phyloP scores from a whole-genome alignment of 2,329 filamentous ascomycete species.

The Xylariaceae sp. region DNA sequence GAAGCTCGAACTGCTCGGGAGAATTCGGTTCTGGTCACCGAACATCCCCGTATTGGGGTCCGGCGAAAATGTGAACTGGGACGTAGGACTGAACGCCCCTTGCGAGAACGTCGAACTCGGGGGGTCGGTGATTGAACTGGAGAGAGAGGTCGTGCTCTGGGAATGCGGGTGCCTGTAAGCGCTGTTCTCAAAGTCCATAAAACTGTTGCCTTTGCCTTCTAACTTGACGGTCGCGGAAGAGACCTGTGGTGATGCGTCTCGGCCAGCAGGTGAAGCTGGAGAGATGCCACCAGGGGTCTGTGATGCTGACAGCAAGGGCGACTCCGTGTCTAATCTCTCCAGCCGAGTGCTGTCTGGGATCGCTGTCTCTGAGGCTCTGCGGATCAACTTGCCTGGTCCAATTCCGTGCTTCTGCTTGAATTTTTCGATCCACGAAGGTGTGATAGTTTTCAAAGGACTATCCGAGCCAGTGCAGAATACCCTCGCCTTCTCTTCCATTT shows the following conservation, averaged over 20 bases:
- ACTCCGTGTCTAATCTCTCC: slow-evolving; percentile 48
- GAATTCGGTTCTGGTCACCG: slow-evolving; percentile 31
- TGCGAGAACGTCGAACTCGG: slow-evolving; percentile 65
- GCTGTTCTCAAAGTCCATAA: slow-evolving; percentile 52
- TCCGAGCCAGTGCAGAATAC: slow-evolving; percentile 76
- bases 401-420: slow-evolving; percentile 86
- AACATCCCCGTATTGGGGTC: slow-evolving; percentile 68
- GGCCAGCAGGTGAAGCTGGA: slow-evolving; percentile 65
- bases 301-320: slow-evolving; percentile 49
- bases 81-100: slow-evolving; percentile 68
- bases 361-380: slow-evolving; percentile 63
- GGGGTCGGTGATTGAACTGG: slow-evolving; percentile 62
- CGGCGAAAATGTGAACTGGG: slow-evolving; percentile 71
- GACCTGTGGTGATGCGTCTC: slow-evolving; percentile 60
- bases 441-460: slow-evolving; percentile 66
- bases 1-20: slow-evolving; percentile 44
- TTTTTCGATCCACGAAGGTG: slow-evolving; percentile 80
- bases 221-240: slow-evolving; percentile 66
- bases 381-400: slow-evolving; percentile 42
- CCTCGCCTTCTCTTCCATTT: slow-evolving; percentile 78
- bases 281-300: slow-evolving; percentile 66
- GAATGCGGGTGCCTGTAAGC: slow-evolving; percentile 61
- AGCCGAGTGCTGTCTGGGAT: slow-evolving; percentile 63
- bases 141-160: slow-evolving; percentile 62
- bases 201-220: slow-evolving; percentile 61